Conservation (phyloP, 2,329 filamentous ascomycete genomes). For the Phyllosticta paracitricarpa region DNA sequence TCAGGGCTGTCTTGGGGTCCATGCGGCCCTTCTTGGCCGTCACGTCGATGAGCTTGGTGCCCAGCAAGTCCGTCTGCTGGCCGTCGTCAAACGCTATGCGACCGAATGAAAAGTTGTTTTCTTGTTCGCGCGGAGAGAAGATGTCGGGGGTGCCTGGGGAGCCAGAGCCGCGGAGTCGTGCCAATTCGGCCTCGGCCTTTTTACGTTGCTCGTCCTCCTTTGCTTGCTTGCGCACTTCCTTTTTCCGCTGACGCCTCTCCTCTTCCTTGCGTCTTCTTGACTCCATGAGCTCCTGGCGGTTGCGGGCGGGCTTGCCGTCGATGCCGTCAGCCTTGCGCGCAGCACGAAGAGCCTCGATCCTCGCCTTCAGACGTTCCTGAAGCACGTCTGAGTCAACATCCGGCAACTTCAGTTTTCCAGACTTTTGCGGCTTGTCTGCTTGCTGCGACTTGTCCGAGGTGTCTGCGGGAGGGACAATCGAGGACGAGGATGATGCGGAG, state of each 20-base stretch:
- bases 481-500: constrained; percentile 39
- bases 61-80: constrained; percentile 62
- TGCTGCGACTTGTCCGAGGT: constrained; percentile 15
- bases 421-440: constrained; percentile 20
- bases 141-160: constrained; percentile 39
- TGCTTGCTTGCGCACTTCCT: constrained; percentile 65
- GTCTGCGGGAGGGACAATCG: constrained; percentile 28
- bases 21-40: constrained; percentile 72
- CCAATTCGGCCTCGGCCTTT: constrained; percentile 46
- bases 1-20: constrained; percentile 77
- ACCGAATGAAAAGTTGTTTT: constrained; percentile 76
- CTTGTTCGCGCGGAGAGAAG: constrained; percentile 40
- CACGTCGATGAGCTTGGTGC: constrained; percentile 51
- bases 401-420: constrained; percentile 26
- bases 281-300: constrained; percentile 86
- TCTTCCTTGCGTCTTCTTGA: constrained; percentile 78
- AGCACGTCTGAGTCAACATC: constrained; percentile 65
- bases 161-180: constrained; percentile 48
- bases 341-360: constrained; percentile 75
- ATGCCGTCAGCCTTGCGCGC: constrained; percentile 78
- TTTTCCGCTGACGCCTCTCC: constrained; percentile 78
- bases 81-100: constrained; percentile 87
- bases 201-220: constrained; percentile 67
- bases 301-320: constrained; percentile 72
- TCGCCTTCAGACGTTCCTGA: constrained; percentile 67